phyloP scores from a whole-genome alignment of 306 rosid genomes.

The Vigna mungo region DNA sequence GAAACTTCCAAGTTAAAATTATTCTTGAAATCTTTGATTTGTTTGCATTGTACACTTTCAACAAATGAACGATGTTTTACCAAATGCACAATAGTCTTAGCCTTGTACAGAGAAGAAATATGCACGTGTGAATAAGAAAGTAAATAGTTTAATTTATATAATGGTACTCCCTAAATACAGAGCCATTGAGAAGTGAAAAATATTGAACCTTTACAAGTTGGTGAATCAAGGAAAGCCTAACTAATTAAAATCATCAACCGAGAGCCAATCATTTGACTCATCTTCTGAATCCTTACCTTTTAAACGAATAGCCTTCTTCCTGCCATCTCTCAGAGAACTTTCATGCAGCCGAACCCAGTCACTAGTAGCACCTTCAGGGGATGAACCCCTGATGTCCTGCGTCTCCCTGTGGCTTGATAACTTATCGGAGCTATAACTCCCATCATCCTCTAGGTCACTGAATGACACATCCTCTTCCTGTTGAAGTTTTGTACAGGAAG shows the following conservation, averaged over 20 bases:
- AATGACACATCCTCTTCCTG: conserved; percentile 73
- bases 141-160: conserved; percentile 34
- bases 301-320: conserved; percentile 42
- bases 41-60: conserved; percentile 14
- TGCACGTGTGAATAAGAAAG: conserved; percentile 26
- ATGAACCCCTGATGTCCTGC: conserved; percentile 53
- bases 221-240: conserved; percentile 24
- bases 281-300: conserved; percentile 81
- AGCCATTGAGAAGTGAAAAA: conserved; percentile 26
- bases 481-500: conserved; percentile 52
- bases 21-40: conserved; percentile 19
- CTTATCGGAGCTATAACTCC: conserved; percentile 60
- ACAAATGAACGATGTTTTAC: conserved; percentile 11
- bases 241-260: conserved; percentile 73
- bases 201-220: conserved; percentile 58
- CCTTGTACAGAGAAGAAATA: conserved; percentile 23
- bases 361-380: conserved; percentile 67
- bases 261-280: conserved; percentile 89
- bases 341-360: conserved; percentile 83
- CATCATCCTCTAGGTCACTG: conserved; percentile 83
- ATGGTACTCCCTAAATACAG: conserved; percentile 42
- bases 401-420: conserved; percentile 49
- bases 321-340: conserved; percentile 49
- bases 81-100: conserved; percentile 17
- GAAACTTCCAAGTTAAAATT: not conserved